Base-by-base conservation (phyloP, 2,329 filamentous ascomycete genomes). In the Mycosphaerella sp. region DNA sequence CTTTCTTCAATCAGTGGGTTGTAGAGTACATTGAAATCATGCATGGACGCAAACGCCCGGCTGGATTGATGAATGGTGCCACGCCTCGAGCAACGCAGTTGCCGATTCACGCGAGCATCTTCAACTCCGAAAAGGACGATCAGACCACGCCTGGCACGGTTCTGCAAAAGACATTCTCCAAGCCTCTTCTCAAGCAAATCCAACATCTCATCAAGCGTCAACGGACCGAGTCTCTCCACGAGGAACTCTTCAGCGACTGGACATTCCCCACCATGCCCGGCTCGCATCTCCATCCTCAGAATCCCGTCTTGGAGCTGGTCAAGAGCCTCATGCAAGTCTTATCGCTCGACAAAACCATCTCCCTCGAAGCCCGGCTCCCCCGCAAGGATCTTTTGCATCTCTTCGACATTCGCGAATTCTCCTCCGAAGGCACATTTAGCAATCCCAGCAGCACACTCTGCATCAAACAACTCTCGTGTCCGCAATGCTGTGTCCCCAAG, bases 381-480 rank as follows among this genome's bases (percentile, higher is more conserved):
- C 84, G 95, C 50, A 95, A 95, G 64, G 92, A 97, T 56, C 78
- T 98, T 0, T 81, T 98, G 0, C 80, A 85, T 8, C 79, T 97
- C 49, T 96, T 98, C 70, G 93, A 98, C 53, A 84, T 98, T 50
- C 87, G 90, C 63, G 93, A 98, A 71, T 98, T 98, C 75, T 87
- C 85, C 69, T 80, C 85, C 50, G 89, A 92, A 52, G 92, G 87
- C n/a, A 80, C 84, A 2, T 98, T 97, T 70, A 77, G 81, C 56
- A 97, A 97, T 68, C 92, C 93, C 0, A 87, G 83, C 48, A 83
- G 86, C 52, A 84, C 79, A 43, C 79, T 97, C 3, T 81, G 80
- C 60, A 75, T 98, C 4, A 69, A 79, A 3, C 86, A 92, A 66
- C 74, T 96, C 32, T 87, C 88, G 57, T 98, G 93, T 71, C 84